Evolutionary conservation across 2,329 filamentous ascomycete species (phyloP).

Genomic region (Cadophora malorum): DNA sequence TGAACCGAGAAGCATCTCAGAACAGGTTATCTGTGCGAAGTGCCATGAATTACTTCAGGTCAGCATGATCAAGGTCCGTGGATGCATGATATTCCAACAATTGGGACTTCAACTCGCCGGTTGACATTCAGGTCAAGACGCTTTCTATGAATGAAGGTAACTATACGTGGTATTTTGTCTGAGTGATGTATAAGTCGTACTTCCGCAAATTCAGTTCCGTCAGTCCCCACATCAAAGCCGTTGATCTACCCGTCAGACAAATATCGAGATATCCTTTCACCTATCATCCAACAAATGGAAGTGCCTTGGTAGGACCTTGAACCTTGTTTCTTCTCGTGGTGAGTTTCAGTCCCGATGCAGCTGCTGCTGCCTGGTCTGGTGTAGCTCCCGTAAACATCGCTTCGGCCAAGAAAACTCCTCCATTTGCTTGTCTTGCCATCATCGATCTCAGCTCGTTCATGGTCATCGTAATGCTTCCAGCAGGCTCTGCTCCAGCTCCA

Average conservation of each 20-base stretch:
- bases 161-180: not conserved
- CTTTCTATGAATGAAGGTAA: not conserved
- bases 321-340: conserved; percentile 13
- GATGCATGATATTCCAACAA: not conserved
- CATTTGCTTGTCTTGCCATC: conserved; percentile 17
- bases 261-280: not conserved
- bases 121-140: not conserved
- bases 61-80: not conserved
- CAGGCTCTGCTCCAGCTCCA: not conserved
- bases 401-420: conserved; percentile 12
- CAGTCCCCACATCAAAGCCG: not conserved
- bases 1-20: too few species aligned
- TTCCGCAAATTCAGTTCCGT: not conserved
- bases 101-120: too few species aligned
- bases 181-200: too few species aligned
- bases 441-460: conserved; percentile 21
- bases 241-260: not conserved
- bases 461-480: not conserved
- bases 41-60: not conserved
- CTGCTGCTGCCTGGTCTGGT: not conserved
- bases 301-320: conserved; percentile 3
- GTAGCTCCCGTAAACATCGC: not conserved
- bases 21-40: too few species aligned
- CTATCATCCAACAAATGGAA: not conserved
- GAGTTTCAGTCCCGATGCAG: not conserved